phyloP scores from a whole-genome alignment of 768 basidiomycete genomes.

The Infundibulicybe gibba region DNA sequence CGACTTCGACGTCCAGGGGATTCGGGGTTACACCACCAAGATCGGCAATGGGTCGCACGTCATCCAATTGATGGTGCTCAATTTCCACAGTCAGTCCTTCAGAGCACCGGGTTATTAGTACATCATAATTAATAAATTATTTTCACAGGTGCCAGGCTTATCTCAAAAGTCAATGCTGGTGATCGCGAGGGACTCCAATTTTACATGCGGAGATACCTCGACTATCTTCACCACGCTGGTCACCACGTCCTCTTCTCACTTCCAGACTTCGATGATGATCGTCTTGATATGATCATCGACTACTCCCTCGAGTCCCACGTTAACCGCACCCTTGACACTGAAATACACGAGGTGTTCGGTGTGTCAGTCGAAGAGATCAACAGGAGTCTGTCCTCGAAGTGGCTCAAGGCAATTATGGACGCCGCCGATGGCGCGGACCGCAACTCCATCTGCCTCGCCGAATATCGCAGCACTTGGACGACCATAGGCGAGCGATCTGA shows the following conservation, averaged over 20 bases:
- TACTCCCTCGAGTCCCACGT: conserved; percentile 12
- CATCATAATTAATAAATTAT: not conserved
- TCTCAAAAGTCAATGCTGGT: conserved; percentile 5
- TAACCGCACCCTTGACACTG: conserved; percentile 4
- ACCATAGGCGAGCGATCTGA: conserved; percentile 4
- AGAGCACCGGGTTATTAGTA: no score
- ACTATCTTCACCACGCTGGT: conserved; percentile 13
- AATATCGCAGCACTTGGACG: conserved; percentile 10
- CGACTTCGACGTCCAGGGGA: conserved; percentile 1
- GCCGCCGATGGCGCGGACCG: conserved; percentile 4
- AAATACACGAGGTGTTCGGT: conserved; percentile 8
- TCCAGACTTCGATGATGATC: conserved; percentile 16
- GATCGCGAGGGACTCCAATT: conserved; percentile 7
- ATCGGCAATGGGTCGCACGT: conserved; percentile 1
- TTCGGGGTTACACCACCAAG: not conserved
- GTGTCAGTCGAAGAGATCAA: conserved; percentile 11
- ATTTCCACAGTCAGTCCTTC: conserved; percentile 6
- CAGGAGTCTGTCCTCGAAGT: conserved; percentile 8
- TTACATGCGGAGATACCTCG: conserved; percentile 13
- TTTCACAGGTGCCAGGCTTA: conserved; percentile 4
- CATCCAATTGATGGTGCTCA: conserved; percentile 7
- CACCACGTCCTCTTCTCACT: conserved; percentile 17
- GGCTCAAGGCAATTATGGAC: conserved; percentile 6
- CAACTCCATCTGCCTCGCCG: conserved; percentile 7
- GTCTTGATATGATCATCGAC: conserved; percentile 10